A percentile compares a stretch with the other conserved stretches of the same genome.
These are phyloP conservation scores for Fusarium tricinctum DNA, from an alignment of 2,329 filamentous ascomycete genomes.

Conservation along the genomic window DNA sequence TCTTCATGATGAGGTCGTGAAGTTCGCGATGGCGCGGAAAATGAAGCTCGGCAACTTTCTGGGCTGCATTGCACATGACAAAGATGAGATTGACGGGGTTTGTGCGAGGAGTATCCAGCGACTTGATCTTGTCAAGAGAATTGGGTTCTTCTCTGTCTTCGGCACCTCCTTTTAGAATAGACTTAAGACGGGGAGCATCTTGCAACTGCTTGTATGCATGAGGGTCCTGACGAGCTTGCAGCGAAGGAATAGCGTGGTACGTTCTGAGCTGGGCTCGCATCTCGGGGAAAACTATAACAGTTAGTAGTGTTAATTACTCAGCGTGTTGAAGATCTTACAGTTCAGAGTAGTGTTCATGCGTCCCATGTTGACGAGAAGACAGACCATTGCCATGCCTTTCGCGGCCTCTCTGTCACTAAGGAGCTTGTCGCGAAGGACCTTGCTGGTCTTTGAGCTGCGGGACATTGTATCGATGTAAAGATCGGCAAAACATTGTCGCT, in stretches of 20 bases:
- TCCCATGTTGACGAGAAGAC: constrained; percentile 94
- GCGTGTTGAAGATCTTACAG: constrained; percentile 70
- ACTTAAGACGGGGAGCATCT: constrained; percentile 95
- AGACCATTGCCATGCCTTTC: constrained; percentile 99
- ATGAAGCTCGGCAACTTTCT: constrained; percentile 92
- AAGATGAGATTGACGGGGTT: constrained; percentile 99
- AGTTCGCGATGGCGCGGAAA: constrained; percentile 90
- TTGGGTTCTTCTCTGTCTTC: constrained; percentile 89
- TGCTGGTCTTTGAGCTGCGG: constrained; percentile 98
- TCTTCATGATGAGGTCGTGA: constrained; percentile 95
- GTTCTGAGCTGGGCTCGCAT: constrained; percentile 98
- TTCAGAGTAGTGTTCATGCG: constrained; percentile 99
- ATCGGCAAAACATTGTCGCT: constrained; percentile 88
- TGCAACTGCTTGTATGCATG: constrained; percentile 98
- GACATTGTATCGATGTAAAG: constrained; percentile 99
- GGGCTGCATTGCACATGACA: constrained; percentile 88
- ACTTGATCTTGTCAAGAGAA: constrained; percentile 85
- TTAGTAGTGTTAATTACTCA: constrained; percentile 10
- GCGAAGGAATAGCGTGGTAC: constrained; percentile 96
- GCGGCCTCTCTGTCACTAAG: constrained; percentile 91
- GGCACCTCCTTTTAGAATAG: constrained; percentile 95
- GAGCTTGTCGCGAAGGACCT: constrained; percentile 96
- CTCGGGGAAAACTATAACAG: constrained; percentile 89
- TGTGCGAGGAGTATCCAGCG: constrained; percentile 75
- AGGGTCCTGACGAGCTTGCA: constrained; percentile 94